Evolutionary conservation across 2,329 filamentous ascomycete species (phyloP), one percentile per base, ranked within the genome.

Genomic region (Leptodontidium sp.): DNA sequence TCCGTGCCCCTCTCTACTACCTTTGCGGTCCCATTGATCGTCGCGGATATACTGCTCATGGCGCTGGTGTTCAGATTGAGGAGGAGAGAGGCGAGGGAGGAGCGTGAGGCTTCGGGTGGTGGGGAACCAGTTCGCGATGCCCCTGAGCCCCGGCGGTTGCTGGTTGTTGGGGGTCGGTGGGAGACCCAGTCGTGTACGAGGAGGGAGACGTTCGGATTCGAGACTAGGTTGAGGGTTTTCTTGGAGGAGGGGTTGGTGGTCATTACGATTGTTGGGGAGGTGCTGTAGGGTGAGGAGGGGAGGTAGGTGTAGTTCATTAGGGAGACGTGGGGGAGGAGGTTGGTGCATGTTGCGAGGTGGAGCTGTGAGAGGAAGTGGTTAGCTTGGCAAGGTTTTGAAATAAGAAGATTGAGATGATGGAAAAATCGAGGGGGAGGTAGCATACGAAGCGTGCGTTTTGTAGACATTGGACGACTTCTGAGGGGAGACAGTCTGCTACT

Each of bases 291-390:
- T 17, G 92, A 93, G 6, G 86, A 89, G 49, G 94, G 91, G 26
- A 99, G 91, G 82, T 98, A 98, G 78, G 96, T 98, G 84, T 98
- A 98, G 84, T 97, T 98, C 96, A 99, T 99, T 73, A 99, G 89
- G 47, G 94, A 97, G 73, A 98, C 93, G 80, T 98, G 93, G 11
- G 96, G 96, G 72, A 90, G 85, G 77, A 96, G 91, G 74, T 91
- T 86, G 75, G 89, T 89, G 80, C 92, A 97, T 67, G 96, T 99
- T 75, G 96, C 94, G 64, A 99, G 91, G 81, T 99, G 96, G 74
- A 99, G 93, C 94, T 97, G 65, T 38, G 21, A 72, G 65, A 50
- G 15, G 15, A n/a, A 8, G 6, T 17, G 49, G 12, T 66, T 64
- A 66, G 67, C 21, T 63, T 21, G 62, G 32, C 53, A 61, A 47